Evolutionary conservation across 768 basidiomycete species (phyloP).

Genomic region (Hemileccinum impolitum): DNA sequence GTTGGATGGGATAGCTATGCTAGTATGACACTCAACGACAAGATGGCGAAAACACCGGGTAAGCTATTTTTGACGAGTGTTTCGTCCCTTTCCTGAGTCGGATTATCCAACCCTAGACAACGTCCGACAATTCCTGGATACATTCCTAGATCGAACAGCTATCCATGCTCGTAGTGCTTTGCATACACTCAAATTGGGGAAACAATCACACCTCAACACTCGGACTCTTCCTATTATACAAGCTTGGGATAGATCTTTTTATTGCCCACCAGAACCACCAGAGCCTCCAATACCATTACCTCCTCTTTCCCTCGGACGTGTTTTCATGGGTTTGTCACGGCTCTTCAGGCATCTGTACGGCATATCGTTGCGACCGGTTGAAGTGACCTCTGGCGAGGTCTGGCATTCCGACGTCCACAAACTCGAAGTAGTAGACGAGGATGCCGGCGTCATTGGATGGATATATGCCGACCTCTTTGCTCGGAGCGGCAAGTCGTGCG

Average conservation of each 20-base stretch:
- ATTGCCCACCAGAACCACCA: constrained; percentile 76
- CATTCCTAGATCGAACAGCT: constrained; percentile 75
- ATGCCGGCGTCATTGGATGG: constrained; percentile 84
- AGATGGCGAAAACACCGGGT: constrained; percentile 97
- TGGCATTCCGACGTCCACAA: constrained; percentile 91
- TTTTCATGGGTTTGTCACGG: constrained; percentile 87
- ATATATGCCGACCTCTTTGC: constrained; percentile 93
- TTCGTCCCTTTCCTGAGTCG: constrained; percentile 2
- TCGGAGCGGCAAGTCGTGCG: constrained; percentile 78
- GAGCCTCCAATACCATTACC: constrained; percentile 71
- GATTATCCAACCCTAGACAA: constrained; percentile 50
- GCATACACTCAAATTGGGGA: constrained; percentile 59
- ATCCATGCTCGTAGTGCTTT: constrained; percentile 77
- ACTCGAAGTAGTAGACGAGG: constrained; percentile 89
- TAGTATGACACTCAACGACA: constrained; percentile 84
- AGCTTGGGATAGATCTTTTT: constrained; percentile 98
- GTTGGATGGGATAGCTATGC: constrained; percentile 87
- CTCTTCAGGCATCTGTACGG: constrained; percentile 88
- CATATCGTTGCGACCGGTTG: constrained; percentile 70
- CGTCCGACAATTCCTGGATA: constrained; percentile 80
- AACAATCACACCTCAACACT: constrained; percentile 68
- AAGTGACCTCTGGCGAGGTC: constrained; percentile 70
- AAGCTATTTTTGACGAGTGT: constrained; percentile 14
- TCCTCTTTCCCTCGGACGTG: constrained; percentile 82
- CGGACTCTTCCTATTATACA: constrained; percentile 63